Percentiles rank a stretch among this genome's conserved stretches.
Conservation (phyloP, 805 yeast species). For the Huiozyma naganishii region DNA sequence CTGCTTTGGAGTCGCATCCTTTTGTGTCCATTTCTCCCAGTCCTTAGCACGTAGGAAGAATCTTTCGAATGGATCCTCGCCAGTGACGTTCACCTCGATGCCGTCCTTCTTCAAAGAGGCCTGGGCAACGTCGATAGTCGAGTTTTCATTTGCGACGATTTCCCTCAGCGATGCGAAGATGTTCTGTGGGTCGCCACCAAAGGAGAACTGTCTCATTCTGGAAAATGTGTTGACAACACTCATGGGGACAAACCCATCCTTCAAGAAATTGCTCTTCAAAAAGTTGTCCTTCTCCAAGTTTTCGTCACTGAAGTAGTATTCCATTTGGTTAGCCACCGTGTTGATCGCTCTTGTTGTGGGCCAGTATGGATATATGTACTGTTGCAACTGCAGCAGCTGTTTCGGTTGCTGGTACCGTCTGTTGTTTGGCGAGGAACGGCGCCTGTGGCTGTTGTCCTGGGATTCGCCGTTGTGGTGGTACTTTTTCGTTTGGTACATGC, state of each 20-base stretch:
- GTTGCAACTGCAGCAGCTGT: slow-evolving; percentile 16
- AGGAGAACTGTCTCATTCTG: slow-evolving; percentile 41
- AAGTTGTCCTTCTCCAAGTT: slow-evolving; percentile 78
- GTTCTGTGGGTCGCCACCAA: slow-evolving; percentile 29
- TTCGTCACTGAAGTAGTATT: slow-evolving; percentile 82
- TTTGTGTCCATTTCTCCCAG: slow-evolving; percentile 19
- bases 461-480: slow-evolving; percentile 10
- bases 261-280: slow-evolving; percentile 59
- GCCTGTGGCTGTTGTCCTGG: slow-evolving; percentile 5
- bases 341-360: slow-evolving; percentile 22
- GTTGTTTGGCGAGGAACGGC: slow-evolving; percentile 4
- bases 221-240: slow-evolving; percentile 20
- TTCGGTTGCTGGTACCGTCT: slow-evolving; percentile 6
- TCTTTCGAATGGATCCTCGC: slow-evolving; percentile 8
- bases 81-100: slow-evolving; percentile 3
- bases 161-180: slow-evolving; percentile 26
- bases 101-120: slow-evolving; percentile 4
- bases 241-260: slow-evolving; percentile 25
- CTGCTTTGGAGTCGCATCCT: slow-evolving; percentile 9
- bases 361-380: slow-evolving; percentile 10
- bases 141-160: slow-evolving; percentile 20
- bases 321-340: slow-evolving; percentile 47
- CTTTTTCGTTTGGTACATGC: slow-evolving; percentile 13
- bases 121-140: slow-evolving; percentile 21
- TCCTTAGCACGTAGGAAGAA: slow-evolving; percentile 24